Base-by-base conservation (phyloP, 805 yeast genomes). In the Vanderwaltozyma polyspora region DNA sequence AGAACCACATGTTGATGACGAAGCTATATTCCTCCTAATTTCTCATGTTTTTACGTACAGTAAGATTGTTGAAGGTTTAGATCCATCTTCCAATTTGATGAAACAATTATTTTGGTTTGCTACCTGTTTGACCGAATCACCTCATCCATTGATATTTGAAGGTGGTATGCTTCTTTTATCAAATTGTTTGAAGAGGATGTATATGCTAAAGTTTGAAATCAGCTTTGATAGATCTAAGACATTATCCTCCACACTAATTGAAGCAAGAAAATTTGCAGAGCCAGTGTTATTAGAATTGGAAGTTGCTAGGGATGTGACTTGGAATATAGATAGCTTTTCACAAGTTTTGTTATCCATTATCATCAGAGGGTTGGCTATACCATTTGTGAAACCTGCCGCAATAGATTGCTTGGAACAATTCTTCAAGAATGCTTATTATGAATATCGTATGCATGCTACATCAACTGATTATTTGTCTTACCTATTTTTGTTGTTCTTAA, bases 281-380 rank as follows among this genome's bases (percentile, higher is more conserved):
- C 45, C 45, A 5, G 31, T 59, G 12, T 40, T 78, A 4, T 45
- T 48, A 1, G 55, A 59, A 4, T 55, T 67, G 40, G 87, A 79
- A 44, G 36, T 42, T 0, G 15, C 54, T 10, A 62, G 62, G 38
- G 63, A 58, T 3, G 46, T 72, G 6, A 44, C 44, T 8, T 53
- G 76, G 36, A 59, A 62, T 1, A 51, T 50, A 22, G 59, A 59
- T 2, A 76, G 71, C 46, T 67, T 78, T 42, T 74, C 77, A 36
- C 63, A 66, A 19, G 62, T 72, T 14, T 49, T 79, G 24, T 51
- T 73, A 21, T 60, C 63, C 29, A 47, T 69, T 15, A 55, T 72
- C 14, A 60, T 71, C 4, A 75, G 70, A 46, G 89, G 87, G 0
- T 52, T 79, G 27, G 67, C 70, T 25, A 55, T 73, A 7, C 74